Percentiles rank a stretch among this genome's conserved stretches.
These are phyloP conservation scores for Blakeslea trispora DNA, from an alignment of 371 early-diverging fungal genomes.

Conservation along the genomic window DNA sequence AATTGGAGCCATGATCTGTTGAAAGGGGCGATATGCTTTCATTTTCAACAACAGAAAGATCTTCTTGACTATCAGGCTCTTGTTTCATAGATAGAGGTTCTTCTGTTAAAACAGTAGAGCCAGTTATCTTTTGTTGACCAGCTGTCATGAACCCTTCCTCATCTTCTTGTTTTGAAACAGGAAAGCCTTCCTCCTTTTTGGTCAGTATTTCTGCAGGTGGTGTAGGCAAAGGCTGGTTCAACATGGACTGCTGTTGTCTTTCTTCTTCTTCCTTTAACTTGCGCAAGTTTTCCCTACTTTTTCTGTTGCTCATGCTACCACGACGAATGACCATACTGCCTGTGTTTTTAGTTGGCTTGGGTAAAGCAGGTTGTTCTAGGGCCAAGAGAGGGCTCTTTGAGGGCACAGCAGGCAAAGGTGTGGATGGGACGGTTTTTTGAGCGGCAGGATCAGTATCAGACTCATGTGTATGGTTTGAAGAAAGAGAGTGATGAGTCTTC, in stretches of 20 bases:
- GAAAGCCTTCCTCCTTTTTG: constrained; percentile 15
- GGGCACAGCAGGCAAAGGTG: constrained; percentile 1
- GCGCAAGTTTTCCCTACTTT: constrained; percentile 42
- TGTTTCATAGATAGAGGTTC: constrained; percentile 4
- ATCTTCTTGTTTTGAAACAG: not conserved
- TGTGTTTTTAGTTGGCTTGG: constrained; percentile 13
- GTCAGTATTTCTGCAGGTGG: constrained; percentile 7
- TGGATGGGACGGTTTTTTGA: not conserved
- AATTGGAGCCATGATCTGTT: constrained; percentile 6
- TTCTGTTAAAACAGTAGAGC: not conserved
- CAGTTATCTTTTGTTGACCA: not conserved
- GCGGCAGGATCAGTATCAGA: not conserved
- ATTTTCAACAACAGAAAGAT: too few species aligned
- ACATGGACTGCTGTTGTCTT: not conserved
- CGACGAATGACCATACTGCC: constrained; percentile 27
- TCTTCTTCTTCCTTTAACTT: constrained; percentile 15
- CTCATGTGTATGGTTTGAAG: not conserved
- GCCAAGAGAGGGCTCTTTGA: not conserved
- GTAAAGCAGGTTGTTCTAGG: constrained; percentile 19
- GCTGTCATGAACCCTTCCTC: not conserved
- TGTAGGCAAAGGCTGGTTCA: constrained; percentile 13
- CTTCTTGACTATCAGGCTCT: too few species aligned
- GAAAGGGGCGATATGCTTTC: too few species aligned
- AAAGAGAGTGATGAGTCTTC: not conserved
- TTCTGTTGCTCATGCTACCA: constrained; percentile 38